Conservation (phyloP, 208 protist genomes). For the Acanthamoeba quina region DNA sequence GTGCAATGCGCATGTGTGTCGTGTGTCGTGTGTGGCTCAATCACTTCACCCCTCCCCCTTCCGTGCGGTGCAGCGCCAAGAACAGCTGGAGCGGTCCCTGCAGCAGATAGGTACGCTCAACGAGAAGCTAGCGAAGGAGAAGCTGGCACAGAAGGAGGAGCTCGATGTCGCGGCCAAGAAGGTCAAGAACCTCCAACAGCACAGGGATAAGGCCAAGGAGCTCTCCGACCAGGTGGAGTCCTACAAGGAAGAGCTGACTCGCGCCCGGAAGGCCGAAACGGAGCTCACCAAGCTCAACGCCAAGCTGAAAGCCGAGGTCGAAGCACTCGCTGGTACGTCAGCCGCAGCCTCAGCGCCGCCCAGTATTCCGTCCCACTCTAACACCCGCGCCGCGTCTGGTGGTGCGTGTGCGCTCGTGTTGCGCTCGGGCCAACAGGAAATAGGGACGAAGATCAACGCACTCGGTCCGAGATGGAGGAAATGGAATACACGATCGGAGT, state of each 20-base stretch:
- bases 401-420: too few species aligned
- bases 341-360: too few species aligned
- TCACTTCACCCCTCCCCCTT: not conserved
- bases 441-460: not conserved
- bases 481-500: not conserved
- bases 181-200: constrained; percentile 22
- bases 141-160: not conserved
- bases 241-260: constrained; percentile 13
- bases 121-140: constrained; percentile 34
- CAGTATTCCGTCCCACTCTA: too few species aligned
- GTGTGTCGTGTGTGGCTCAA: not conserved
- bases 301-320: not conserved
- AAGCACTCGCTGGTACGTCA: not conserved
- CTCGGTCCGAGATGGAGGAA: not conserved
- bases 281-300: not conserved
- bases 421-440: not conserved
- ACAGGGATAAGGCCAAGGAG: constrained; percentile 31
- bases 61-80: constrained; percentile 1
- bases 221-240: constrained; percentile 13
- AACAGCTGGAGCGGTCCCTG: constrained; percentile 1
- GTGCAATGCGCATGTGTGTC: not conserved
- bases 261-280: not conserved
- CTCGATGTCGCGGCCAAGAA: not conserved
- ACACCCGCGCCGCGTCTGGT: not conserved
- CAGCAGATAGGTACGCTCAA: not conserved